Percentiles rank a stretch among this genome's conserved stretches.
phyloP scores from a whole-genome alignment of 2,329 filamentous ascomycete genomes.

The Sclerotinia nivalis region DNA sequence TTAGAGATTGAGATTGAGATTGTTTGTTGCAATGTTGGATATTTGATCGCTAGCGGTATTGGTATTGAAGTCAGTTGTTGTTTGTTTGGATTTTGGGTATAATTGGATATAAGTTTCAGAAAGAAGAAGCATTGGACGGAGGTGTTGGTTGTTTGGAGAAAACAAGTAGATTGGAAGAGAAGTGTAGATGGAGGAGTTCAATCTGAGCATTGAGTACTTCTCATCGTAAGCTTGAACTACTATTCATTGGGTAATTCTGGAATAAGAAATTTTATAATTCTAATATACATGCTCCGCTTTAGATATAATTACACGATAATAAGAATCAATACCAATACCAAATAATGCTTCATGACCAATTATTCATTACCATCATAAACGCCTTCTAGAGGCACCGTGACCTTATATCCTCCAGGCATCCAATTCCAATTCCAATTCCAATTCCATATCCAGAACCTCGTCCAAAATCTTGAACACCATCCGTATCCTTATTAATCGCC shows the following conservation, averaged over 20 bases:
- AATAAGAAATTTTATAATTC: background rate
- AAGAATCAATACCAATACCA: too few relatives aligned
- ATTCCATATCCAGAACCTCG: conserved; percentile 5
- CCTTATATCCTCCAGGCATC: background rate
- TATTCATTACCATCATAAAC: background rate
- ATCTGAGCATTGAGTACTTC: too few relatives aligned
- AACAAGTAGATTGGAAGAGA: too few relatives aligned
- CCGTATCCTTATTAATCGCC: conserved; percentile 1
- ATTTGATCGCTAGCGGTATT: too few relatives aligned
- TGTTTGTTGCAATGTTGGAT: too few relatives aligned
- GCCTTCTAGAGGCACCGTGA: background rate
- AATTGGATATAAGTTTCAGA: background rate
- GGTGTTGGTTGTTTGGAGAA: background rate
- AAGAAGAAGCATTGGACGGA: background rate
- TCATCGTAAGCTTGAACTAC: background rate
- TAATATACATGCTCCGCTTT: background rate
- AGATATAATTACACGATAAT: background rate
- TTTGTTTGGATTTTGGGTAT: background rate
- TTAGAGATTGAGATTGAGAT: too few relatives aligned
- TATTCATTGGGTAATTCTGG: background rate
- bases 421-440: too few relatives aligned
- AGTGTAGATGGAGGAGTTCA: too few relatives aligned
- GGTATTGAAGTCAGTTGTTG: too few relatives aligned
- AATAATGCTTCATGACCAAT: background rate
- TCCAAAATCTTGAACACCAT: background rate